phyloP scores from a whole-genome alignment of 768 basidiomycete genomes.

The Clitopilus passeckerianus region DNA sequence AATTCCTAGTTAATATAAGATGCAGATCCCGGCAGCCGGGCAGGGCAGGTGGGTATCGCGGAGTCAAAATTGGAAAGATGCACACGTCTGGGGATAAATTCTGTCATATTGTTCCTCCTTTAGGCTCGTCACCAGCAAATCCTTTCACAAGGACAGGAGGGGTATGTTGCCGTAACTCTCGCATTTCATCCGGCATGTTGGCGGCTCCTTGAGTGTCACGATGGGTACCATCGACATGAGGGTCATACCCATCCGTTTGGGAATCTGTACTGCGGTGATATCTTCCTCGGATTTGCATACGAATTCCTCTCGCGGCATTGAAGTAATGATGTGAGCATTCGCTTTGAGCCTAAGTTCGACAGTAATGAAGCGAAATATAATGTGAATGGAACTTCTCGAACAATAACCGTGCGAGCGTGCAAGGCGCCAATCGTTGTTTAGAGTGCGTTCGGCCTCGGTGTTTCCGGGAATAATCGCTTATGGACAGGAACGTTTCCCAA shows the following conservation, averaged over 20 bases:
- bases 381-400: constrained; percentile 8
- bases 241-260: constrained; percentile 5
- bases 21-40: constrained; percentile 13
- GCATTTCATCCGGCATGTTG: not conserved
- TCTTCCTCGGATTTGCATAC: constrained; percentile 17
- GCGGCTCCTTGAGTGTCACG: constrained; percentile 2
- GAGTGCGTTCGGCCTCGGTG: constrained; percentile 14
- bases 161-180: not conserved
- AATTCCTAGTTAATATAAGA: constrained; percentile 5
- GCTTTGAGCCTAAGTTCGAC: constrained; percentile 10
- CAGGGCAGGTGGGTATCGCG: constrained; percentile 5
- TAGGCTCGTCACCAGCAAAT: not conserved
- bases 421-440: constrained; percentile 25
- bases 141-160: constrained; percentile 1
- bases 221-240: constrained; percentile 7
- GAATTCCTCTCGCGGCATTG: not conserved
- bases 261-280: constrained; percentile 5
- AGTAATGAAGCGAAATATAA: constrained; percentile 12
- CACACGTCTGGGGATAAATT: not conserved
- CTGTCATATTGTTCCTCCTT: not conserved
- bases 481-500: constrained; percentile 10
- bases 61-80: constrained; percentile 7
- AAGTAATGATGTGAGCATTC: constrained; percentile 15
- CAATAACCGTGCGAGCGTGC: not conserved
- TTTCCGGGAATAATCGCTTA: constrained; percentile 18